phyloP scores from a whole-genome alignment of 2,329 filamentous ascomycete species.

The Alternaria longipes region DNA sequence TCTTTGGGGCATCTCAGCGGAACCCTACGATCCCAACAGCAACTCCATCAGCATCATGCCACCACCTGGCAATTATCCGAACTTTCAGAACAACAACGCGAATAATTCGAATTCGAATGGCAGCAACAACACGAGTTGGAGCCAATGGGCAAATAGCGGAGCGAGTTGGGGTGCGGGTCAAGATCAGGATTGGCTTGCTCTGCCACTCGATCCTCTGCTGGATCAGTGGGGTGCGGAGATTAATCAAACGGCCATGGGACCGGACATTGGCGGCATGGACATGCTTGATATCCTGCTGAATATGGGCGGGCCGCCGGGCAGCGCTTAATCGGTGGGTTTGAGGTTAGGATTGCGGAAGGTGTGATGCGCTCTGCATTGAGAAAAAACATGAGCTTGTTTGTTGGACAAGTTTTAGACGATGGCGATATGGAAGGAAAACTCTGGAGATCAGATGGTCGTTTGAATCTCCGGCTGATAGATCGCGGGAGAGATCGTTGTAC shows the following conservation, averaged over 20 bases:
- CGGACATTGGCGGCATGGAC: slow-evolving; percentile 69
- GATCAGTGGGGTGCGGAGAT: slow-evolving; percentile 67
- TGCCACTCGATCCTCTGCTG: slow-evolving; percentile 69
- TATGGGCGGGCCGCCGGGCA: slow-evolving; percentile 46
- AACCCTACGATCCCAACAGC: slow-evolving; percentile 56
- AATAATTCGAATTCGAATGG: slow-evolving; percentile 19
- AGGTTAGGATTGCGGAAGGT: background rate
- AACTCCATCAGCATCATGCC: slow-evolving; percentile 60
- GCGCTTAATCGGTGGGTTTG: slow-evolving; percentile 1
- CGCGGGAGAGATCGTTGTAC: background rate
- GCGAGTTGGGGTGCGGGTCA: slow-evolving; percentile 33
- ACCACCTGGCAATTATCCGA: slow-evolving; percentile 50
- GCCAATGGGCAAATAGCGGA: slow-evolving; percentile 34
- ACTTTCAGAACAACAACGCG: slow-evolving; percentile 26
- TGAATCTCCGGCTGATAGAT: background rate
- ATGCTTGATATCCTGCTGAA: slow-evolving; percentile 60
- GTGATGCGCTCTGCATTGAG: background rate
- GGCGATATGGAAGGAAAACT: too few species aligned
- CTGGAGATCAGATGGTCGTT: background rate
- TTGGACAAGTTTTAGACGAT: background rate
- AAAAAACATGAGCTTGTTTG: background rate
- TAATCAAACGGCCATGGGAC: slow-evolving; percentile 64
- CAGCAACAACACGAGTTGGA: slow-evolving; percentile 25
- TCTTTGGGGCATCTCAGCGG: slow-evolving; percentile 56
- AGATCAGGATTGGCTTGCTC: slow-evolving; percentile 66